Evolutionary conservation across 208 protist species (phyloP).

Genomic region (Phytomonas francai): DNA sequence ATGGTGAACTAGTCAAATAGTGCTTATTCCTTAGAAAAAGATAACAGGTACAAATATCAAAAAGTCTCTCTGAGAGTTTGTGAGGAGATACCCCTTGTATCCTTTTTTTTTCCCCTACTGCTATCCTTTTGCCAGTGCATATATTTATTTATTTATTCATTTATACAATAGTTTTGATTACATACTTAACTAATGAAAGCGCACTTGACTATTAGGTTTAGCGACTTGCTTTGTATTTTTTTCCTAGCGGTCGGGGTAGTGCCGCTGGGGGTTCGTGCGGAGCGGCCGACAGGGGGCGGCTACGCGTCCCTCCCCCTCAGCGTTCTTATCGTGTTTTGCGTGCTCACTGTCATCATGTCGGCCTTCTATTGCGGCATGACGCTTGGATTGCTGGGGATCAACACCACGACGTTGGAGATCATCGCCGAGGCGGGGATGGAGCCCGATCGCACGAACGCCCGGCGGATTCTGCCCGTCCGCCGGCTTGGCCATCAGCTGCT

Average conservation of each 20-base stretch:
- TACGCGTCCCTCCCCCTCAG: slow-evolving; percentile 41
- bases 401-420: slow-evolving; percentile 69
- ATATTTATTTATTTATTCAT: slow-evolving; percentile 4
- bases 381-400: slow-evolving; percentile 74
- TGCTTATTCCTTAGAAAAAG: slow-evolving; percentile 4
- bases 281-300: slow-evolving; percentile 11
- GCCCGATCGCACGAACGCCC: slow-evolving; percentile 62
- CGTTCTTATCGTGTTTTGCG: slow-evolving; percentile 31
- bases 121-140: neutral
- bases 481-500: slow-evolving; percentile 66
- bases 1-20: neutral
- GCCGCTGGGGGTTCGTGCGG: slow-evolving; percentile 2
- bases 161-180: slow-evolving; percentile 4
- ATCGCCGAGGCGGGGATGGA: slow-evolving; percentile 59
- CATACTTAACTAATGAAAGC: too few species aligned
- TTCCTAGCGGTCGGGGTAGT: slow-evolving; percentile 9
- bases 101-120: neutral
- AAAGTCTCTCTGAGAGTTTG: too few species aligned
- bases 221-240: slow-evolving; percentile 11
- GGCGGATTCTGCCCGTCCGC: slow-evolving; percentile 60
- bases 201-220: neutral
- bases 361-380: slow-evolving; percentile 81
- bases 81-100: neutral
- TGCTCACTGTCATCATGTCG: slow-evolving; percentile 38
- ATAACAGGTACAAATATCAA: neutral